Evolutionary conservation across 345 rosid species (phyloP).

Genomic region (Aquilaria malaccensis): DNA sequence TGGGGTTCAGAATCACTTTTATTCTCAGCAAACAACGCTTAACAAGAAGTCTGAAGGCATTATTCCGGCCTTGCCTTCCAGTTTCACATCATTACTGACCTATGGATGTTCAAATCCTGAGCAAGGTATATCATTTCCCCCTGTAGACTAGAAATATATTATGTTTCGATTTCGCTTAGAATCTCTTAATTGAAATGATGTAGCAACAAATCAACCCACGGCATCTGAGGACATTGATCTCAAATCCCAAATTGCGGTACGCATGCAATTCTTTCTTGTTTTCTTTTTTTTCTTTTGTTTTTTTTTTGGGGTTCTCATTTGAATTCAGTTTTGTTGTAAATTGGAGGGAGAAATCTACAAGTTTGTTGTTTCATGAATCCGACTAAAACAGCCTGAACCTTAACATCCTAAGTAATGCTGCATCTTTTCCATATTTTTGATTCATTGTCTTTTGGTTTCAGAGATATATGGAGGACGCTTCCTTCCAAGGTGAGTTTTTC

Average conservation of each 20-base stretch:
- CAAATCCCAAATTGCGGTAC: conserved; percentile 74
- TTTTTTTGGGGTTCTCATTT: no score
- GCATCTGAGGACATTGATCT: conserved; percentile 36
- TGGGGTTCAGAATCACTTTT: conserved; percentile 33
- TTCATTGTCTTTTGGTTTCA: conserved; percentile 27
- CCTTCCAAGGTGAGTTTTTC: conserved; percentile 64
- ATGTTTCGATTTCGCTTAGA: conserved; percentile 11
- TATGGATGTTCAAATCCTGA: conserved; percentile 41
- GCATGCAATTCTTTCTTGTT: neutral
- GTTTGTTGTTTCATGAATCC: neutral
- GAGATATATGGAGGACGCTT: conserved; percentile 78
- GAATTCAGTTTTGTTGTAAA: neutral
- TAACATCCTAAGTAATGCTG: no score
- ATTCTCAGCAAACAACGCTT: conserved; percentile 18
- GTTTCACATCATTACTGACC: conserved; percentile 65
- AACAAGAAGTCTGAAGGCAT: conserved; percentile 19
- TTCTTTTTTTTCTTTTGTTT: neutral
- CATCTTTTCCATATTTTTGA: neutral
- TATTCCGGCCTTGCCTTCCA: conserved; percentile 52
- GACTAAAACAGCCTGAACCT: conserved; percentile 11
- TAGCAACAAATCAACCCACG: conserved; percentile 29
- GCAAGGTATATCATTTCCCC: conserved; percentile 35
- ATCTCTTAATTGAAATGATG: conserved; percentile 16
- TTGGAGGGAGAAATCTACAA: neutral
- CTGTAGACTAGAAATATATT: conserved; percentile 5